A percentile compares a stretch with the other conserved stretches of the same genome.
Conservation (phyloP, 257 asterid species). For the Petunia secreta region DNA sequence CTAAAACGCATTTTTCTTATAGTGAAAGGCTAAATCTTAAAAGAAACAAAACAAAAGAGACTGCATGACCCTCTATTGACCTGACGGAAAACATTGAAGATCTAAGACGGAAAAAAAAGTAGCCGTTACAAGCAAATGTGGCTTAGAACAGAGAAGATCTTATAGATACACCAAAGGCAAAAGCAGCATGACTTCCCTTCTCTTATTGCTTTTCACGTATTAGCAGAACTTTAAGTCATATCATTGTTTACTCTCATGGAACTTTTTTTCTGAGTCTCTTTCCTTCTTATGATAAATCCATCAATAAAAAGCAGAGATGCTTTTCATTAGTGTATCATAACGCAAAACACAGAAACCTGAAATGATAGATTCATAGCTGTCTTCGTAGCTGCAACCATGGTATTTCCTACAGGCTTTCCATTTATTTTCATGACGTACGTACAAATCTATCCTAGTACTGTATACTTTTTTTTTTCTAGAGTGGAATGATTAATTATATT, state of each 20-base stretch:
- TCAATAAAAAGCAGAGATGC: conserved; percentile 4
- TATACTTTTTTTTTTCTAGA: background rate
- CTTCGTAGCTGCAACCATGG: too few relatives aligned
- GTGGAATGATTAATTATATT: background rate
- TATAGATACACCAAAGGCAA: background rate
- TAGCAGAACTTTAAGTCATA: conserved; percentile 30
- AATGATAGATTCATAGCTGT: background rate
- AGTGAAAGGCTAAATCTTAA: too few relatives aligned
- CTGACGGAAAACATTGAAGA: too few relatives aligned
- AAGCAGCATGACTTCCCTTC: background rate
- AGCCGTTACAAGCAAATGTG: too few relatives aligned
- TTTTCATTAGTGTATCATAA: background rate
- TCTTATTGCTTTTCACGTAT: background rate
- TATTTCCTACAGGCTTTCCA: background rate
- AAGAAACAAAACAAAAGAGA: too few relatives aligned
- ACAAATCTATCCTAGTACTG: too few relatives aligned
- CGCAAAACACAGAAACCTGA: background rate
- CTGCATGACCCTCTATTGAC: too few relatives aligned
- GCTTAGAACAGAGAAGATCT: too few relatives aligned
- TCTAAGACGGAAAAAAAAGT: too few relatives aligned
- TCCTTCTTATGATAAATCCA: background rate
- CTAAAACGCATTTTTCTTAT: too few relatives aligned
- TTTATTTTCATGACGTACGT: background rate
- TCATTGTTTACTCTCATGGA: background rate
- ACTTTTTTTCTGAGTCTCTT: background rate